Base-by-base conservation (phyloP, 129 eudicot species). In the Saussurea involucrata region DNA sequence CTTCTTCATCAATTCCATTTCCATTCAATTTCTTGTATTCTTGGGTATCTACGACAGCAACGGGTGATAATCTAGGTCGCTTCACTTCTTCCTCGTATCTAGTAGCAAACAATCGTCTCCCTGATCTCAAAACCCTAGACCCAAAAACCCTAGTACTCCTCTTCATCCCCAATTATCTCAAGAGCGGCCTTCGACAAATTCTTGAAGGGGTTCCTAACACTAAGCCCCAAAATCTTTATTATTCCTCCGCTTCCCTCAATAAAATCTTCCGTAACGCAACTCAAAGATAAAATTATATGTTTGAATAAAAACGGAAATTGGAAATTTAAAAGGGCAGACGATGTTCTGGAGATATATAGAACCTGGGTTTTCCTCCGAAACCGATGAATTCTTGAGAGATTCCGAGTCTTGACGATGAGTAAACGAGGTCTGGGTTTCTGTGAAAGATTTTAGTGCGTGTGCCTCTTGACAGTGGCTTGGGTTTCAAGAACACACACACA, bases 111-210 rank as follows among this genome's bases (percentile, higher is more conserved):
- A 87, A 53, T 63, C 95, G 81, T 75, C 90, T 77, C 5, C 95
- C 88, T 9, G 95, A 92, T 44, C 95, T 69, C 75, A 92, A 72
- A 20, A 87, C 89, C 79, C 83, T 83, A 12, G 78, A 83, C 61
- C 91, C 90, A 76, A 87, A 84, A 44, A 87, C 86, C 75, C 95
- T 89, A 24, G 90, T 85, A n/a, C 76, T 81, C 63, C 87, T 75
- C 73, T 87, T 84, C 95, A 89, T 92, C 60, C 76, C 83, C 27
- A 24, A 60, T 21, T 79, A 68, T 22, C 53, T 36, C 68, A 77
- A 29, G 13, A 18, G 1, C 25, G 6, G 27, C 21, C 28, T 72
- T 72, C 25, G 8, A 24, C 17, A 42, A 40, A 25, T 64, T 27
- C 44, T 5, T 5, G 61, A 68, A 68, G 17, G 27, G 7, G 20